Evolutionary conservation across 139 green algal genomes (phyloP).

Genomic region (Micractinium conductrix): DNA sequence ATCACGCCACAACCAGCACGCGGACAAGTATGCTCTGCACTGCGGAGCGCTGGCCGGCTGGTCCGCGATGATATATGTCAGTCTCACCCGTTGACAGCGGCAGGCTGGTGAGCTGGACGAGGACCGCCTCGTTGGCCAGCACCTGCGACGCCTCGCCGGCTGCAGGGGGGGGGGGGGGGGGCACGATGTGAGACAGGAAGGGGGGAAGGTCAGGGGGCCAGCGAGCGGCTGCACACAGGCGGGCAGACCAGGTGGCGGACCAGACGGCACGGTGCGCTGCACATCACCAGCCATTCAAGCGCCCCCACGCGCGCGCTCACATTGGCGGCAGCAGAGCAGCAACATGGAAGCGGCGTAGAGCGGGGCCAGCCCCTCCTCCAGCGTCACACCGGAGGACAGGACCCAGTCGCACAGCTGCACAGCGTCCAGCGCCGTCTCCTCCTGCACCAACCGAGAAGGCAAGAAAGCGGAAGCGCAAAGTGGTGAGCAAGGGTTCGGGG

Average conservation of each 20-base stretch:
- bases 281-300: too few species aligned
- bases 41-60: too few species aligned
- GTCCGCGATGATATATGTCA: too few species aligned
- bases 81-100: slow-evolving; percentile 30
- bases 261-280: too few species aligned
- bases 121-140: neutral
- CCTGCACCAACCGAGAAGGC: neutral
- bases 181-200: neutral
- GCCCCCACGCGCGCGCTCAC: neutral
- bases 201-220: too few species aligned
- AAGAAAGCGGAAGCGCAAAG: too few species aligned
- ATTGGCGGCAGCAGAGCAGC: slow-evolving; percentile 35
- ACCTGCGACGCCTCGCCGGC: slow-evolving; percentile 27
- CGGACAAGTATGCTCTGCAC: too few species aligned
- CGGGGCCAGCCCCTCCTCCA: slow-evolving; percentile 3
- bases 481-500: too few species aligned
- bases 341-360: slow-evolving; percentile 38
- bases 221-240: too few species aligned
- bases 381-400: neutral
- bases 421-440: slow-evolving; percentile 50
- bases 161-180: neutral
- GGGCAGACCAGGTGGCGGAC: too few species aligned
- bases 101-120: slow-evolving; percentile 39
- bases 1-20: too few species aligned
- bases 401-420: slow-evolving; percentile 51